Evolutionary conservation across 495 filamentous ascomycete species (phyloP), one percentile per base, ranked within the genome.

Genomic region (Hypoxylon fuscum): DNA sequence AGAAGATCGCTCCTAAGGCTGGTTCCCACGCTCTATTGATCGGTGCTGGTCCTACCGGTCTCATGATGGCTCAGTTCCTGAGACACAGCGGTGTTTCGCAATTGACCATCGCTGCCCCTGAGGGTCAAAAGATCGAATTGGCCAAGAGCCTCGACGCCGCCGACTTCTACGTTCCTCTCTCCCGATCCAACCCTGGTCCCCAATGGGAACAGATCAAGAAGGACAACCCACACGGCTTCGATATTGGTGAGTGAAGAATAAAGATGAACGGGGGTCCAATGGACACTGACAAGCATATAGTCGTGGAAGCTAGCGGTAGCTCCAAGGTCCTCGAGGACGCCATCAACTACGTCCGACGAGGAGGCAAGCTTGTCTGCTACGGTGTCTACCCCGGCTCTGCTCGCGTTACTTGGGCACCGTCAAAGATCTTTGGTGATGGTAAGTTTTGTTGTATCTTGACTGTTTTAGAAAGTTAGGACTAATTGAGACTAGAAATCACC

Each of bases 221-320:
- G 14, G 83, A 87, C 31, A 84, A 90, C 72, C 87, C 87, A 5
- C 87, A 90, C 64, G 88, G 88, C 3, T 91, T 90, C 64, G 87
- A 90, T 56, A 88, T 91, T 51, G 86, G 88, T 72, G 57, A 3
- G 67, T 46, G 44, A 51, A 32, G 22, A 9, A 23, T 7, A 20
- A 15, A 15, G 42, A 75, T 85, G 17, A 77, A 78, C 59, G 10
- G 29, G 20, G 5, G 1, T 18, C 1, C 1, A 32, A 45, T 10
- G 21, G 25, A 12, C 21, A 22, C 63, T 70, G 59, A 68, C 25
- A n/a, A 12, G 7, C 1, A 20, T 48, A 58, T 38, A 72, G 77
- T 79, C 46, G 69, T 79, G 40, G 76, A 77, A 59, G 88, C 88
- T 6, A 89, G 87, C 42, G 87, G 88, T 10, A 87, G 78, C 64